phyloP scores from a whole-genome alignment of 2,329 filamentous ascomycete species.

The Ramularia collo-cygni region DNA sequence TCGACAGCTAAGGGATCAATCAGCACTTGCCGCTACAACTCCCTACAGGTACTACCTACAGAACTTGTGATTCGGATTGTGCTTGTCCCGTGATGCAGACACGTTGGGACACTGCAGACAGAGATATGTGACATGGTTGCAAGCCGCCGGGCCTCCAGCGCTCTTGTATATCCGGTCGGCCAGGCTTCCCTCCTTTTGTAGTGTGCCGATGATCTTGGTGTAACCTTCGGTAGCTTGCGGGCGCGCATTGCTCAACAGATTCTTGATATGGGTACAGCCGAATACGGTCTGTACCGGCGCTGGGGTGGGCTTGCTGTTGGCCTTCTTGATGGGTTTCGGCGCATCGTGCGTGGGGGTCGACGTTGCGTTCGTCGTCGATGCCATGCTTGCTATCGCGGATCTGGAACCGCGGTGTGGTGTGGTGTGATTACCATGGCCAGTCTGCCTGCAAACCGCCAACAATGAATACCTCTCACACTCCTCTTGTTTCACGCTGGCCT shows the following conservation, averaged over 20 bases:
- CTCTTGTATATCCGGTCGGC: constrained; percentile 61
- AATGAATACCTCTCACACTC: too few species aligned
- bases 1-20: constrained; percentile 58
- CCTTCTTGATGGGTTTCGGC: constrained; percentile 37
- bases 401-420: neutral
- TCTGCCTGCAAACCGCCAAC: too few species aligned
- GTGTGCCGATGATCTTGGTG: constrained; percentile 61
- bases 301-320: constrained; percentile 31
- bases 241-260: constrained; percentile 59
- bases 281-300: constrained; percentile 26
- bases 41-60: constrained; percentile 44
- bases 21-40: constrained; percentile 20
- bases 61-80: constrained; percentile 68
- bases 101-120: constrained; percentile 68
- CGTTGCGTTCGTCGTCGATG: constrained; percentile 31
- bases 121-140: constrained; percentile 45
- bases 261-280: constrained; percentile 58
- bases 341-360: constrained; percentile 34
- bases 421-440: neutral
- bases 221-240: constrained; percentile 66
- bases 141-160: constrained; percentile 15
- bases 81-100: constrained; percentile 60
- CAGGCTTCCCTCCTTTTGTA: constrained; percentile 62
- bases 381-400: constrained; percentile 5
- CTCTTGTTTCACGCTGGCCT: neutral